Conservation (phyloP, 2,329 filamentous ascomycete genomes). For the Penicillium sp. region DNA sequence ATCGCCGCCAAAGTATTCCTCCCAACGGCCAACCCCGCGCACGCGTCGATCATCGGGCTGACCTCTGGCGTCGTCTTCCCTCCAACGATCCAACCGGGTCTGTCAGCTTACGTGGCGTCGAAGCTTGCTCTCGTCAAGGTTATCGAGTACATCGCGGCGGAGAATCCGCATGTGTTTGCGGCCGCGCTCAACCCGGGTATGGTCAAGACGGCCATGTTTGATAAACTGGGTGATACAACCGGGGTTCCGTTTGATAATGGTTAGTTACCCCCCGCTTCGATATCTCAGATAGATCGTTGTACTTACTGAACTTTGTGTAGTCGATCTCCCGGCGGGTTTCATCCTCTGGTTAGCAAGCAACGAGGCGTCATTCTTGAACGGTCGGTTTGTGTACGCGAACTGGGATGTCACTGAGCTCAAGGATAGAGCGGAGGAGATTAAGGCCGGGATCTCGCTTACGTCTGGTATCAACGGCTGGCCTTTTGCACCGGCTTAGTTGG, state of each 20-base stretch:
- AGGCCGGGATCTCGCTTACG: constrained; percentile 1
- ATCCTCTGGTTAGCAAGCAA: constrained; percentile 44
- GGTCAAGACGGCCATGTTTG: constrained; percentile 31
- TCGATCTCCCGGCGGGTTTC: constrained; percentile 32
- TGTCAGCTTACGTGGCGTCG: constrained; percentile 45
- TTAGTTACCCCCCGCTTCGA: not conserved
- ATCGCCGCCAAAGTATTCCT: constrained; percentile 23
- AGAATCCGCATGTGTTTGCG: constrained; percentile 47
- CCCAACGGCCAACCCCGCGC: constrained; percentile 22
- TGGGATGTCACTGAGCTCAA: constrained; percentile 52
- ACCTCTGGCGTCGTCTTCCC: constrained; percentile 25
- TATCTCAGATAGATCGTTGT: no score
- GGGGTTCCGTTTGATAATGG: not conserved
- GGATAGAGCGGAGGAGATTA: constrained; percentile 25
- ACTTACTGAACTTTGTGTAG: no score
- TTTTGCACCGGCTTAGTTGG: not conserved
- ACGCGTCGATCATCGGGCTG: constrained; percentile 25
- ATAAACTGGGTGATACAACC: constrained; percentile 22
- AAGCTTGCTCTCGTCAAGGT: constrained; percentile 50
- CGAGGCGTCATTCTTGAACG: constrained; percentile 47
- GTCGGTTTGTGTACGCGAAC: constrained; percentile 42
- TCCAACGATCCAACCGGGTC: constrained; percentile 14
- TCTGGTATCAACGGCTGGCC: constrained; percentile 17
- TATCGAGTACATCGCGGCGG: constrained; percentile 48
- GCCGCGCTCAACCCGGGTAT: constrained; percentile 53